Evolutionary conservation across 2,329 filamentous ascomycete species (phyloP).

Genomic region (Alternaria burnsii): DNA sequence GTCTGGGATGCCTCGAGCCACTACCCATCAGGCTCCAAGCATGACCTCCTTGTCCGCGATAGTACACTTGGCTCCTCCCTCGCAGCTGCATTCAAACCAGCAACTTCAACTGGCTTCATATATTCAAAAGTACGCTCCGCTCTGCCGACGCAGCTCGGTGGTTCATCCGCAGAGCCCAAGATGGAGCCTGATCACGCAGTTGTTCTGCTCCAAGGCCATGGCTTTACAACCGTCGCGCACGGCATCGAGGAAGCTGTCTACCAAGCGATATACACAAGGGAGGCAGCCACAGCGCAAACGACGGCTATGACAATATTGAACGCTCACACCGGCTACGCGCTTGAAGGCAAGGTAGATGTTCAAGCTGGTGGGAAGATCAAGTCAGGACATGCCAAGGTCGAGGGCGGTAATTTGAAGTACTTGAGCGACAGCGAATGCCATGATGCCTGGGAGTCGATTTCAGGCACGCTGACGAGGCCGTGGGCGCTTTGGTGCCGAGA

Average conservation of each 20-base stretch:
- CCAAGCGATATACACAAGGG: constrained; percentile 55
- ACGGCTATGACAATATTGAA: constrained; percentile 47
- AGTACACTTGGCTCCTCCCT: constrained; percentile 46
- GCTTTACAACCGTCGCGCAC: constrained; percentile 55
- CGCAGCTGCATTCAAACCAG: constrained; percentile 48
- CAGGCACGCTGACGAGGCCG: constrained; percentile 46
- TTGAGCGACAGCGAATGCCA: constrained; percentile 53
- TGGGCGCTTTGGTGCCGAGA: constrained; percentile 57
- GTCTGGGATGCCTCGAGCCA: constrained; percentile 47
- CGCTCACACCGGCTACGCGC: constrained; percentile 45
- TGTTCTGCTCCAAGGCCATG: constrained; percentile 56
- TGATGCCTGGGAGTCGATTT: constrained; percentile 52
- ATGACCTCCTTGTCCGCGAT: constrained; percentile 48
- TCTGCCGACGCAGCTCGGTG: constrained; percentile 46
- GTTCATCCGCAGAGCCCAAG: constrained; percentile 38
- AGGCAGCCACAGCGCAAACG: constrained; percentile 53
- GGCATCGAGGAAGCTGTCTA: constrained; percentile 57
- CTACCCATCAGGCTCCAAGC: constrained; percentile 41
- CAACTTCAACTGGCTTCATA: constrained; percentile 49
- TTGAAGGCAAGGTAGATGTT: constrained; percentile 53
- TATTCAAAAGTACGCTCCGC: constrained; percentile 50
- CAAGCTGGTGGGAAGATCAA: constrained; percentile 52
- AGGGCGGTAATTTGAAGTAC: constrained; percentile 54
- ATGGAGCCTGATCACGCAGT: constrained; percentile 48
- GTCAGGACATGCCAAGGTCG: constrained; percentile 51